A percentile compares a stretch with the other conserved stretches of the same genome.
Evolutionary conservation across 495 filamentous ascomycete species (phyloP).

Genomic region (Penicillium arizonense): DNA sequence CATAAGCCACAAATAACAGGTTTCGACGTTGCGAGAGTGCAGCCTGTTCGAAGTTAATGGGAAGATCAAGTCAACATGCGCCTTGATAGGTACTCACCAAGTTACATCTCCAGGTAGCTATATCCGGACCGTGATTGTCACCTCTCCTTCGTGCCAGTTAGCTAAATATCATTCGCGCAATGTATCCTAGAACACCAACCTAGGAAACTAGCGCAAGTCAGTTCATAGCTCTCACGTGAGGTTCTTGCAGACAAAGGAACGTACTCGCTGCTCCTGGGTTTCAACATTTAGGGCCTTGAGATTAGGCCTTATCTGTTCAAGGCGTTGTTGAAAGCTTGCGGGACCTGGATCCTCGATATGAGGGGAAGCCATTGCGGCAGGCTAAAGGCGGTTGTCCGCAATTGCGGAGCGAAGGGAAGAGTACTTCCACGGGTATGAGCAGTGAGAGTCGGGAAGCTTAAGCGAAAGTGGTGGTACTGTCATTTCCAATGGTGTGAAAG

Average conservation of each 20-base stretch:
- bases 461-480: constrained; percentile 9
- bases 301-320: constrained; percentile 8
- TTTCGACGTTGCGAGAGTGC: constrained; percentile 59
- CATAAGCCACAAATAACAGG: constrained; percentile 77
- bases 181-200: constrained; percentile 7
- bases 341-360: constrained; percentile 7
- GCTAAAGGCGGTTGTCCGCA: constrained; percentile 6
- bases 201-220: constrained; percentile 21
- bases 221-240: constrained; percentile 15
- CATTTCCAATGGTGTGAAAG: constrained; percentile 20
- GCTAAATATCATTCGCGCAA: neutral
- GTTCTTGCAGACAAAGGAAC: constrained; percentile 9
- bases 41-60: constrained; percentile 29
- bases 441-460: neutral
- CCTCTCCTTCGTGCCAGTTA: constrained; percentile 26
- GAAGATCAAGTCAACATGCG: neutral
- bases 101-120: constrained; percentile 50
- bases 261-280: constrained; percentile 30
- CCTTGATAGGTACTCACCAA: constrained; percentile 39
- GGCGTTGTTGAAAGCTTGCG: neutral
- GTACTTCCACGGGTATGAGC: constrained; percentile 4
- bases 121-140: constrained; percentile 27
- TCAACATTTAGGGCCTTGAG: constrained; percentile 34
- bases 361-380: constrained; percentile 21
- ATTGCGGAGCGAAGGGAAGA: constrained; percentile 1